These are phyloP conservation scores for Populus pruinosa DNA, from an alignment of 345 rosid genomes.

Conservation along the genomic window DNA sequence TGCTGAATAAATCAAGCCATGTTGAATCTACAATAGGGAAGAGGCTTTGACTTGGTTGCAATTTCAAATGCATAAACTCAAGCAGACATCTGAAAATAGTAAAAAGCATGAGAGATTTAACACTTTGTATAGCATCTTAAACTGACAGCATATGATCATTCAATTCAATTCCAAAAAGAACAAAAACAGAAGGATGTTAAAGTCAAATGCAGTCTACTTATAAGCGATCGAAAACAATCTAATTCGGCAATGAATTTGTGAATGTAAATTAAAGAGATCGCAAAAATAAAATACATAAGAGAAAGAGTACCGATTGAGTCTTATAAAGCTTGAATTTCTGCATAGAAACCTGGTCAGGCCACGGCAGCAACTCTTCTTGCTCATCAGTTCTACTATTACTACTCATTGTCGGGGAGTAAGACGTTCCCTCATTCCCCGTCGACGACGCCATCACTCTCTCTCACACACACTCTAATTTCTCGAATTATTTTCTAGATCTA, in stretches of 20 bases:
- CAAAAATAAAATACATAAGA: neutral
- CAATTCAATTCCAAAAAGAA: neutral
- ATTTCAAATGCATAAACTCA: neutral
- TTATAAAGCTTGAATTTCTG: conserved; percentile 76
- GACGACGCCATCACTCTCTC: conserved; percentile 4
- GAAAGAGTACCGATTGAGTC: conserved; percentile 53
- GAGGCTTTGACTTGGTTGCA: neutral
- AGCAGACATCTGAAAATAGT: neutral
- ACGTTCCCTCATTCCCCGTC: conserved; percentile 9
- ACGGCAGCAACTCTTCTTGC: neutral
- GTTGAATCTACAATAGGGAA: neutral
- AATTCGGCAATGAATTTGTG: neutral
- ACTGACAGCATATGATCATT: neutral
- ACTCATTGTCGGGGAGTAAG: neutral
- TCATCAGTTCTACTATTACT: neutral
- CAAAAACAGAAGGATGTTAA: neutral
- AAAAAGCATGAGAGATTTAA: neutral
- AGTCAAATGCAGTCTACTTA: neutral
- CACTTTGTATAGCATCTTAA: neutral
- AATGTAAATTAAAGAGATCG: conserved; percentile 11
- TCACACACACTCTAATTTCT: neutral
- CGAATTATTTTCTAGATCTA: neutral
- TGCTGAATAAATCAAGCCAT: neutral
- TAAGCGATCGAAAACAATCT: neutral
- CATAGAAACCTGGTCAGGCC: conserved; percentile 12